Base-by-base conservation (phyloP, 2,329 filamentous ascomycete species). In the Sordariomycetes sp. region DNA sequence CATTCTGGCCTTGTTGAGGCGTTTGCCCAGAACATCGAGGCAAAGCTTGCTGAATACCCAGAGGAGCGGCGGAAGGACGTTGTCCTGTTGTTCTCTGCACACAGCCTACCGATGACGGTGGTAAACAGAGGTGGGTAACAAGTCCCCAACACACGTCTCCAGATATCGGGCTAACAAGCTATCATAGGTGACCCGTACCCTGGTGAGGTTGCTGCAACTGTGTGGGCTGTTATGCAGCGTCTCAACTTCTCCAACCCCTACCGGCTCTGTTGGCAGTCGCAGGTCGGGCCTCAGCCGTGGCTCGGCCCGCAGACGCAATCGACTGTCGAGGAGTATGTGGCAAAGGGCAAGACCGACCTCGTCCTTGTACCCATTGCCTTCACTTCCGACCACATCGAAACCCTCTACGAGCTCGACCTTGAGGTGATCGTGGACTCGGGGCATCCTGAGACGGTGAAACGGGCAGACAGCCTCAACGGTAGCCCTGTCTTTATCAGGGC, bases 341-440 rank as follows among this genome's bases (percentile, higher is more conserved):
- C 87, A 67, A 90, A 94, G 71, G 94, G 92, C 1, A 89, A 96
- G 66, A 95, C 86, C 57, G 90, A 99, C 67, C 77, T 99, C 57
- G 78, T 96, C 1, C 77, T 99, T 7, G 90, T 99, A 58, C 94
- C 94, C 0, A 95, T 99, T 62, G 94, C 94, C 6, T 99, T 99
- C 69, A 99, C 94, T 0, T 95, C 89, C n/a, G 94, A 99, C 66
- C 94, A 99, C 68, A 99, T 99, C 63, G 94, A 99, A 74, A 99
- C 94, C 0, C 76, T 99, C 1, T 97, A 86, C 68, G 94, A 99
- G 70, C 76, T 99, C 56, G 94, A 99, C 69, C 79, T 89, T 64
- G 94, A 99, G 72, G 90, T 99, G 45, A 97, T 99, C 66, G 87
- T 89, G 59, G 91, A 95, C 70, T 89, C 81, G 1, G 84, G 87